Base-by-base conservation (phyloP, 139 green algal genomes). In the Tetratostichococcus sp. region DNA sequence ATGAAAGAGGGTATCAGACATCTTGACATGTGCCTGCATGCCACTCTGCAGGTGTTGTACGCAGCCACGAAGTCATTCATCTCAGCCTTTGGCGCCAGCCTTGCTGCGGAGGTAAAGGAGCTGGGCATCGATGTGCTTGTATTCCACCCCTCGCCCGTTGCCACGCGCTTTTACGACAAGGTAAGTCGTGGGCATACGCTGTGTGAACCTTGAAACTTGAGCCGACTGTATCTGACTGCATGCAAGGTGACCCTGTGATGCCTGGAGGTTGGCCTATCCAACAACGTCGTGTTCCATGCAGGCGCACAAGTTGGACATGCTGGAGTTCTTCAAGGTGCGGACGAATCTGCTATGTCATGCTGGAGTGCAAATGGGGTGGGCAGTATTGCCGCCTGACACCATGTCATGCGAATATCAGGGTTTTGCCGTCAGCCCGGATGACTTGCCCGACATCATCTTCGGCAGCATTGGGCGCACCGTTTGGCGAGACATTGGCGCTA, bases 81-180 rank as follows among this genome's bases (percentile, higher is more conserved):
- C 39, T 94, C 87, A 0, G 76, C 89, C 25, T 98, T 98, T 84
- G 94, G 89, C 19, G 91, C 93, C 22, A 91, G 84, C n/a, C 71
- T 98, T 33, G 92, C 93, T 4, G 76, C 85, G n/a, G 91, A 98
- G 80, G 85, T 97, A 11, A 73, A 90, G 75, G 88, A 86, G 4
- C 80, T 89, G 42, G 94, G 94, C 66, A 95, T 98, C 73, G 95
- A 98, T 78, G 91, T 98, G 22, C 82, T 94, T 25, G 95, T 96
- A 1, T 90, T 97, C 76, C 93, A 98, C 83, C 95, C 95, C 6
- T 97, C 91, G 14, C 95, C 95, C 2, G 94, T 98, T 30, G 90
- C 90, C 16, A 93, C 90, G 26, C 86, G 91, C 68, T 93, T 93
- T 70, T 93, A 91, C 71, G 83, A 91, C 65, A 89, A 89, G 74